Base-by-base conservation (phyloP, 257 asterid species). In the Solanum virginianum region DNA sequence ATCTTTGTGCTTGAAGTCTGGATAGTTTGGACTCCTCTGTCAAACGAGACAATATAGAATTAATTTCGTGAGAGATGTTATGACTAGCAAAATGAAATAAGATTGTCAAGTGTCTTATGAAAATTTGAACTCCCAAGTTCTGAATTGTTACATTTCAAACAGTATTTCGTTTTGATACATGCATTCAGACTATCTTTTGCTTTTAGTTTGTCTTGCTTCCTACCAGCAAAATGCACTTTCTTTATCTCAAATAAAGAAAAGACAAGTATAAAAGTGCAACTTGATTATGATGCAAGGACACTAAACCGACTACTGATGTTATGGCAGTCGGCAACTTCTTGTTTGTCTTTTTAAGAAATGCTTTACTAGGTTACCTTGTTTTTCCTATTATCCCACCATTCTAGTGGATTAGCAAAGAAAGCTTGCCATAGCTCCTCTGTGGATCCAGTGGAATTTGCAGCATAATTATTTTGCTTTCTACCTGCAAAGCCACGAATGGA, bases 301-400 rank as follows among this genome's bases (percentile, higher is more conserved):
- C 81, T 49, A 49, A 49, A 62, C 24, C 15, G 4, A 49, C 36
- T 26, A 77, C 65, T 53, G 65, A 77, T 53, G 82, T 16, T 77
- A 77, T 10, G 5, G 24, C 47, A 77, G 15, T 49, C 18, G 2
- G 10, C 10, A 51, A 15, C 82, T 51, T 51, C 7, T 74, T 22
- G 60, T 22, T 45, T 43, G 22, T 22, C n/a, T 6, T 47, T 74
- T n/a, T n/a, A 72, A 72, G 39, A 72, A 75, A 22, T 75, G 60
- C 60, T 49, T 75, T 75, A 47, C 81, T 75, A 68, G 36, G 70
- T 20, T 90, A 94, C 99, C 99, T 96, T 96, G 93, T 92, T 96
- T 86, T 91, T 96, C 91, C 98, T 90, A 88, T 96, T 95, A 89
- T 96, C 99, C 99, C 99, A 96, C 99, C 99, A 96, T 86, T 96